Conservation (phyloP, 257 asterid species). For the Solanum chaucha region DNA sequence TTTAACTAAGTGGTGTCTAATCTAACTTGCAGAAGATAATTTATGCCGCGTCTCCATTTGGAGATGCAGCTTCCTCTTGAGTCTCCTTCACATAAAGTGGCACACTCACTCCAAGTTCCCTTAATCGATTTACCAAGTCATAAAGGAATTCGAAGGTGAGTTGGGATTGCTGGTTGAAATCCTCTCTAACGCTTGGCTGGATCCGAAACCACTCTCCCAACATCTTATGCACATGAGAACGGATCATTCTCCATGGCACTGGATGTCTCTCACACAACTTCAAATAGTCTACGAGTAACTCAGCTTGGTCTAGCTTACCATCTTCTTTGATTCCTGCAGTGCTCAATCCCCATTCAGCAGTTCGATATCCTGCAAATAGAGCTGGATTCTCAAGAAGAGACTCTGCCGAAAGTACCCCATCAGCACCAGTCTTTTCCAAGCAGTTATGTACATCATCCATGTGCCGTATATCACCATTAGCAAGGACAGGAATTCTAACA, state of each 20-base stretch:
- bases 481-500: slow-evolving; percentile 81
- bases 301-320: slow-evolving; percentile 63
- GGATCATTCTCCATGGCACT: slow-evolving; percentile 94
- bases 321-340: slow-evolving; percentile 29
- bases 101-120: slow-evolving; percentile 49
- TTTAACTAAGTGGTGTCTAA: not conserved
- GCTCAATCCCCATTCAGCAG: slow-evolving; percentile 52
- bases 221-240: slow-evolving; percentile 90
- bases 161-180: slow-evolving; percentile 50
- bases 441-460: slow-evolving; percentile 66
- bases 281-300: slow-evolving; percentile 59
- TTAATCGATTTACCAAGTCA: slow-evolving; percentile 51
- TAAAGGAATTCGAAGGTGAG: slow-evolving; percentile 75
- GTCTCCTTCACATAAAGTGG: slow-evolving; percentile 56
- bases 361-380: slow-evolving; percentile 74
- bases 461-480: slow-evolving; percentile 83
- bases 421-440: slow-evolving; percentile 66
- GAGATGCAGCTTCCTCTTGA: not conserved
- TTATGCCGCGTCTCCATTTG: slow-evolving; percentile 20
- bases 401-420: slow-evolving; percentile 93
- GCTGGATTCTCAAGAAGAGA: slow-evolving; percentile 94
- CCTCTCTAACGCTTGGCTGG: slow-evolving; percentile 65
- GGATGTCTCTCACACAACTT: slow-evolving; percentile 75
- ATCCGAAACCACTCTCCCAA: slow-evolving; percentile 84
- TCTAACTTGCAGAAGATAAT: not conserved